Conservation (phyloP, 192 early-diverging fungal genomes). For the Coemansia sp. region DNA sequence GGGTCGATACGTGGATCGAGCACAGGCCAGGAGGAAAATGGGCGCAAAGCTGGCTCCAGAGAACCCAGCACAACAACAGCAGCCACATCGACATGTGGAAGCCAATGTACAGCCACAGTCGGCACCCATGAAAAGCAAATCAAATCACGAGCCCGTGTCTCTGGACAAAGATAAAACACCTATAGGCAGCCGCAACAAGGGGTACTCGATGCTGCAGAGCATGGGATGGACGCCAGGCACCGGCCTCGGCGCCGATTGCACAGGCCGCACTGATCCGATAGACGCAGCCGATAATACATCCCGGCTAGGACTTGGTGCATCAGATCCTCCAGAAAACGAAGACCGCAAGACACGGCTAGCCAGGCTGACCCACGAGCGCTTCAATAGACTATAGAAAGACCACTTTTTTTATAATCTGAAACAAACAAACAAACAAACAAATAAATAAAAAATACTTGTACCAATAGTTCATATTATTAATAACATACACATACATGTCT, state of each 20-base stretch:
- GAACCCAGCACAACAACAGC: too few species aligned
- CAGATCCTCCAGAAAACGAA: not conserved
- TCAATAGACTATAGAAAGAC: too few species aligned
- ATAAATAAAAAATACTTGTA: too few species aligned
- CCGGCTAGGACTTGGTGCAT: conserved; percentile 26
- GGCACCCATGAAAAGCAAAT: not conserved
- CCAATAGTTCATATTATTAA: too few species aligned
- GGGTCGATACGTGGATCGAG: conserved; percentile 23
- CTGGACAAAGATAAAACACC: not conserved
- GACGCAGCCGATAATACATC: conserved; percentile 15
- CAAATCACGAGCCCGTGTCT: not conserved
- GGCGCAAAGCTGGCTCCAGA: too few species aligned
- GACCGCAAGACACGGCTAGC: conserved; percentile 4
- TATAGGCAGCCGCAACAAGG: conserved; percentile 17
- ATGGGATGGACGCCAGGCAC: conserved; percentile 46
- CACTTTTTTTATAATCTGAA: too few species aligned
- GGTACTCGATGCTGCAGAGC: conserved; percentile 29
- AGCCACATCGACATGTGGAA: not conserved
- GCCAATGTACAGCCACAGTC: not conserved
- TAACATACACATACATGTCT: too few species aligned
- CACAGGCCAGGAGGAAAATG: conserved; percentile 12
- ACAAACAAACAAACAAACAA: too few species aligned
- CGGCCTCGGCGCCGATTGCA: conserved; percentile 27
- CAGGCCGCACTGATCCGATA: conserved; percentile 24
- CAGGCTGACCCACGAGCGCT: conserved; percentile 29